Base-by-base conservation (phyloP, 108 stramenopile species). In the Nitzschia sp. region DNA sequence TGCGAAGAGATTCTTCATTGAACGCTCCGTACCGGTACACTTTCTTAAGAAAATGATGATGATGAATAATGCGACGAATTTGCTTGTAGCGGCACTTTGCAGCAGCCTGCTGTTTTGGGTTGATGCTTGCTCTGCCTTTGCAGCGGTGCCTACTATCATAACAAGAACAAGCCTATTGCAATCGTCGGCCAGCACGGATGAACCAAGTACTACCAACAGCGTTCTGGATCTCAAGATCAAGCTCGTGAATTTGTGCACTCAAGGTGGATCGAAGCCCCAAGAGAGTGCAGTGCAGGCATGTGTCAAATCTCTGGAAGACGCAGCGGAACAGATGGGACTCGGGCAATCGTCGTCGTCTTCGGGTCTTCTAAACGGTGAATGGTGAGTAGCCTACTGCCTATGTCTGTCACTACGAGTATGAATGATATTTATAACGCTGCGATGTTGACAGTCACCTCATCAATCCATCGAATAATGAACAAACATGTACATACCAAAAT, bases 291-390 rank as follows among this genome's bases (percentile, higher is more conserved):
- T 81, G 26, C 48, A 46, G 19, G 23, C 27, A 35, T 30, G 76
- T 17, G 74, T 79, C 2, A 29, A 31, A 25, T 29, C 72, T 2
- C 38, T 82, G 65, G 77, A 81, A 52, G 56, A 68, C 0, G 64
- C 57, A 26, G 76, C 67, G 8, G 81, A 75, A 41, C 13, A 50
- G 48, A 1, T 72, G 16, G 79, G 73, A 2, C 69, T 83, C 23
- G 86, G 90, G 32, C 90, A 88, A 69, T 77, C 85, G 15, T 85
- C 85, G 11, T 76, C 86, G 19, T 35, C 69, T 25, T 82, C 83
- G 11, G 90, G 85, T 3, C 56, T 92, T 29, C 46, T 92, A 58
- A 60, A 75, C 3, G 90, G 90, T 19, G 84, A 87, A 76, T 91
- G 86, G 84, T 80, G 48, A 63, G 83, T 78, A 41, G 32, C 15